Conservation (phyloP, 2,329 filamentous ascomycete species). For the Lachnellula arida region DNA sequence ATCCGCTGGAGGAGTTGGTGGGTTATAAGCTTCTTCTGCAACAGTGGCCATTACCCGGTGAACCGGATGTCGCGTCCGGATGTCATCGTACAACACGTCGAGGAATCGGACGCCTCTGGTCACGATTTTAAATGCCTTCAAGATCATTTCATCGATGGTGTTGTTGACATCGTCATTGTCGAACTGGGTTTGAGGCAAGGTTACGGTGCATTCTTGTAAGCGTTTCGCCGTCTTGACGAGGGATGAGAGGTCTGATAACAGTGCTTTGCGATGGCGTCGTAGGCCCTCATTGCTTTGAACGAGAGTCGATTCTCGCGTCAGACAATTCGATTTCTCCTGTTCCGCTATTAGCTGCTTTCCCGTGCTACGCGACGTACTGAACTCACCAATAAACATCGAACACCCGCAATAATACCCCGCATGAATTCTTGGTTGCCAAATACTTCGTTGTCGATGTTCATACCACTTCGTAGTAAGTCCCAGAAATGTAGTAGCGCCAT, state of each 20-base stretch:
- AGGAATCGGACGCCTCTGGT: conserved; percentile 85
- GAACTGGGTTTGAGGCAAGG: conserved; percentile 34
- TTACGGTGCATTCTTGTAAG: conserved; percentile 64
- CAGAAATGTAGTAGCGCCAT: conserved; percentile 87
- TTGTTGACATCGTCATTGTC: conserved; percentile 60
- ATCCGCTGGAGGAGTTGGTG: conserved; percentile 61
- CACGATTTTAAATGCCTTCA: conserved; percentile 93
- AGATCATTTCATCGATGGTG: conserved; percentile 85
- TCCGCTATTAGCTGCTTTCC: conserved; percentile 7
- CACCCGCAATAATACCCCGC: conserved; percentile 87
- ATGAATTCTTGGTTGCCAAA: conserved; percentile 93
- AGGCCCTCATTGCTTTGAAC: conserved; percentile 73
- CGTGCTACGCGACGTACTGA: not conserved
- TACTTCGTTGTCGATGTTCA: conserved; percentile 68
- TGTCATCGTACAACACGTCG: conserved; percentile 72
- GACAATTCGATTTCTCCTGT: conserved; percentile 81
- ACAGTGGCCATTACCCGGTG: conserved; percentile 58
- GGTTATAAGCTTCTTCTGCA: conserved; percentile 52
- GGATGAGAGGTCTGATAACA: conserved; percentile 83
- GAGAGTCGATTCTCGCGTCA: conserved; percentile 73
- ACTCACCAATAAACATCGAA: conserved; percentile 81
- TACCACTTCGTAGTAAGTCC: conserved; percentile 79
- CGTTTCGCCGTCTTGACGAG: conserved; percentile 86
- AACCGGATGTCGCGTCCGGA: conserved; percentile 43
- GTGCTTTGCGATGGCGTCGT: conserved; percentile 75